A percentile compares a stretch with the other conserved stretches of the same genome.
phyloP scores from a whole-genome alignment of 1,139 yeast genomes.

The Barnettozyma hawaiiensis region DNA sequence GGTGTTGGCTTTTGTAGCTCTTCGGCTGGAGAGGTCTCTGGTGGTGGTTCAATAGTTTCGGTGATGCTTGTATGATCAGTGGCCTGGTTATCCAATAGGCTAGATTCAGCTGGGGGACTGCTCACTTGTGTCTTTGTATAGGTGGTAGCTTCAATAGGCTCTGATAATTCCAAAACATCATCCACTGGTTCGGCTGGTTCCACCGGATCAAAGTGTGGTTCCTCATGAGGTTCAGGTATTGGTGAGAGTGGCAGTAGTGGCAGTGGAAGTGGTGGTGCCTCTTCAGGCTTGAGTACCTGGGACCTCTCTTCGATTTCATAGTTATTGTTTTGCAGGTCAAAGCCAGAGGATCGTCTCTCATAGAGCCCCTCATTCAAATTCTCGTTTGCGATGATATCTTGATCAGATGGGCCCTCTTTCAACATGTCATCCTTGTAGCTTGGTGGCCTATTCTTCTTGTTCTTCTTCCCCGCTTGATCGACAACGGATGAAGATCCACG shows the following conservation, averaged over 20 bases:
- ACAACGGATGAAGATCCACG: slow-evolving; percentile 3
- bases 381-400: slow-evolving; percentile 4
- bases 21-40: slow-evolving; percentile 5
- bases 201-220: slow-evolving; percentile 1
- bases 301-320: slow-evolving; percentile 4
- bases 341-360: slow-evolving; percentile 23
- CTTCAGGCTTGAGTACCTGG: neutral
- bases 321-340: slow-evolving; percentile 17
- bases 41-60: no score
- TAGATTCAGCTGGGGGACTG: neutral
- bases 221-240: neutral
- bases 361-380: slow-evolving; percentile 17
- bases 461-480: slow-evolving; percentile 11
- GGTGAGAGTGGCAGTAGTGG: no score
- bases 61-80: neutral
- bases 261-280: no score
- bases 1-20: slow-evolving; percentile 11
- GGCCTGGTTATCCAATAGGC: no score
- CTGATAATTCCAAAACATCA: slow-evolving; percentile 1
- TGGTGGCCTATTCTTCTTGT: slow-evolving; percentile 20
- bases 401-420: slow-evolving; percentile 10
- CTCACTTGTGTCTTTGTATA: no score
- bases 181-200: slow-evolving; percentile 4
- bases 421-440: slow-evolving; percentile 23
- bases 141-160: neutral